Evolutionary conservation across 306 rosid species (phyloP), one percentile per base, ranked within the genome.

Genomic region (peach (Prunus persica)): DNA sequence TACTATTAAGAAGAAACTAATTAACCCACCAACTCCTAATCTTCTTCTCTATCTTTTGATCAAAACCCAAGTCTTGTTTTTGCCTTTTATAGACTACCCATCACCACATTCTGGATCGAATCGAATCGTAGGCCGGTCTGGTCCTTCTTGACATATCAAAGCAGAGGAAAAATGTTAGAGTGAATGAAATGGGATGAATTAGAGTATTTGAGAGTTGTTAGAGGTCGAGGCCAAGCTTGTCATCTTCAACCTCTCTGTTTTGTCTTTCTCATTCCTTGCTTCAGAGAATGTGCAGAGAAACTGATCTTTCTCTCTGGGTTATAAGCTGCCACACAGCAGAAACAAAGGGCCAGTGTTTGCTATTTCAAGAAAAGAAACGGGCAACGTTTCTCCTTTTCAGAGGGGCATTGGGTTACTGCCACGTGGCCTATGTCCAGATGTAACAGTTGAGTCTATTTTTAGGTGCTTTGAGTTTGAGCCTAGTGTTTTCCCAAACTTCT

Each of bases 1-100:
- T 38, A 38, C 9, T 38, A 38, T 38, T 38, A 38, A 38, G 43
- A 8, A 38, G 43, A 38, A 38, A 38, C 9, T 38, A 38, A 7
- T 38, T 38, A 38, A 38, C 43, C 43, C 9, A 38, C 43, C 43
- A 7, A 38, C 43, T 38, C 43, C 43, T 38, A 38, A 38, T 7
- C 46, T 14, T 6, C 41, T n/a, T 18, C 7, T 25, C 43, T 56
- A 7, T 38, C 43, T 38, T 41, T 3, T 30, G 32, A 45, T 64
- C 34, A 66, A 66, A 74, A 50, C 49, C 67, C 63, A 62, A 16
- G 38, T 16, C 60, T 68, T 65, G 22, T 70, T 74, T 79, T 79
- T 56, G 51, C 78, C 83, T 65, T 50, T 38, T 38, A 38, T 38
- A 38, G 9, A 38, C 43, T 38, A 38, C 43, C 9, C 2, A 38